A percentile compares a stretch with the other conserved stretches of the same genome.
Evolutionary conservation across 139 green algal species (phyloP).

Genomic region (Chlorella sp.): DNA sequence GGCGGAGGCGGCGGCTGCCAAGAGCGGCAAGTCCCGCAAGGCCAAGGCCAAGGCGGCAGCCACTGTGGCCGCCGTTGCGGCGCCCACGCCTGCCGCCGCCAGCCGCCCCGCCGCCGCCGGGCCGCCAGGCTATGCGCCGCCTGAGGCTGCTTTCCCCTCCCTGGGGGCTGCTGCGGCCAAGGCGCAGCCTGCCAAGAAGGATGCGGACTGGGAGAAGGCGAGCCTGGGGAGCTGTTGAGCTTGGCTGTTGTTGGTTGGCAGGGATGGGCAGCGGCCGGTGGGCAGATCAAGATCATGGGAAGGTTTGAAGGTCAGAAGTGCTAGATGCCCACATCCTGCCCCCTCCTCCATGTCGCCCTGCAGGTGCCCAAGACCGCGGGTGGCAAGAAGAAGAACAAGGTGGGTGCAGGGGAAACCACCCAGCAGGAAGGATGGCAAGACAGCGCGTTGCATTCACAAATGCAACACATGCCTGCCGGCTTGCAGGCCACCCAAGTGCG

Average conservation of each 20-base stretch:
- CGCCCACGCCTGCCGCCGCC: background rate
- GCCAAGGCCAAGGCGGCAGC: constrained; percentile 42
- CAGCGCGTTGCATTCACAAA: no score
- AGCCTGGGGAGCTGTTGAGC: background rate
- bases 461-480: no score
- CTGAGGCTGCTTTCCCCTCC: background rate
- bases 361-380: constrained; percentile 43
- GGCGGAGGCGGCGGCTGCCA: constrained; percentile 41
- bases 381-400: constrained; percentile 56
- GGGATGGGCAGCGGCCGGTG: no score
- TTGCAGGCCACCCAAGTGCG: no score
- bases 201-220: constrained; percentile 47
- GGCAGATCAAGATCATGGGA: no score
- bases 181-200: background rate
- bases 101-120: background rate
- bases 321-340: no score
- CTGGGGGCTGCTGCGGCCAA: background rate
- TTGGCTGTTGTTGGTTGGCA: background rate
- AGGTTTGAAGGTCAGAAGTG: no score
- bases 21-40: constrained; percentile 28
- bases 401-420: no score
- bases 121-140: background rate
- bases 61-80: background rate
- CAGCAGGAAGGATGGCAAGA: no score
- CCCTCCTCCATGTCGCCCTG: background rate